These are phyloP conservation scores for Zalaria sp. DNA, from an alignment of 2,329 filamentous ascomycete species.

Conservation along the genomic window DNA sequence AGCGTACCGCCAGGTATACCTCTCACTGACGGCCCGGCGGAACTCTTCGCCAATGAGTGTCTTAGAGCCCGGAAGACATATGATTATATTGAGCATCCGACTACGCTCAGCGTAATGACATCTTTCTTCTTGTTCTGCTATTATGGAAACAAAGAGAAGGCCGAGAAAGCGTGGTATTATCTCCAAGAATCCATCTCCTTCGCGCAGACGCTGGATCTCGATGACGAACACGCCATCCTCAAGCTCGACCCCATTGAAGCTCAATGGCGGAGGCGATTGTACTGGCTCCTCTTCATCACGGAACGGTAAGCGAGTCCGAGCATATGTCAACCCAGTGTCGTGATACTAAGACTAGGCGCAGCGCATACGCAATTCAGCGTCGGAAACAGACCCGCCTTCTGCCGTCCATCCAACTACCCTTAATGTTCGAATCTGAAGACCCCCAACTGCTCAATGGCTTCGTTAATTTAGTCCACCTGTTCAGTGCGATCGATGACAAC, in stretches of 20 bases:
- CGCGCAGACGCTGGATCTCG: slow-evolving; percentile 17
- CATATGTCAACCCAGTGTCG: too few species aligned
- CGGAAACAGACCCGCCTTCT: slow-evolving; percentile 18
- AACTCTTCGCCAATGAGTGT: slow-evolving; percentile 20
- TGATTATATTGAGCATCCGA: slow-evolving; percentile 16
- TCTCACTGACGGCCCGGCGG: slow-evolving; percentile 11
- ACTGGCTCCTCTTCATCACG: slow-evolving; percentile 22
- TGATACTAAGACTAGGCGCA: neutral
- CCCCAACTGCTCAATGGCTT: slow-evolving; percentile 19
- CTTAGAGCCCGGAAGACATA: slow-evolving; percentile 15
- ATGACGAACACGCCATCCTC: slow-evolving; percentile 17
- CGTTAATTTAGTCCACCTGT: slow-evolving; percentile 19
- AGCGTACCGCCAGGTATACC: slow-evolving; percentile 12
- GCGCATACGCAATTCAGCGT: slow-evolving; percentile 21
- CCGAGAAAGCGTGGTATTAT: slow-evolving; percentile 19
- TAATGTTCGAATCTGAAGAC: slow-evolving; percentile 19
- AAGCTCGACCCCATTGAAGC: slow-evolving; percentile 16
- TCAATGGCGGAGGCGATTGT: slow-evolving; percentile 20
- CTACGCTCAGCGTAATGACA: slow-evolving; percentile 17
- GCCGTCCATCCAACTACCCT: slow-evolving; percentile 14
- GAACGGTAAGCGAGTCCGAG: slow-evolving; percentile 8
- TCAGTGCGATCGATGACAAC: slow-evolving; percentile 20
- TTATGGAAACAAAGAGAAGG: slow-evolving; percentile 19
- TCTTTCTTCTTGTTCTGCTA: slow-evolving; percentile 22
- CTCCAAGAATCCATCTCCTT: slow-evolving; percentile 21